phyloP scores from a whole-genome alignment of 2,329 filamentous ascomycete species.

The Cladosporium colombiae region DNA sequence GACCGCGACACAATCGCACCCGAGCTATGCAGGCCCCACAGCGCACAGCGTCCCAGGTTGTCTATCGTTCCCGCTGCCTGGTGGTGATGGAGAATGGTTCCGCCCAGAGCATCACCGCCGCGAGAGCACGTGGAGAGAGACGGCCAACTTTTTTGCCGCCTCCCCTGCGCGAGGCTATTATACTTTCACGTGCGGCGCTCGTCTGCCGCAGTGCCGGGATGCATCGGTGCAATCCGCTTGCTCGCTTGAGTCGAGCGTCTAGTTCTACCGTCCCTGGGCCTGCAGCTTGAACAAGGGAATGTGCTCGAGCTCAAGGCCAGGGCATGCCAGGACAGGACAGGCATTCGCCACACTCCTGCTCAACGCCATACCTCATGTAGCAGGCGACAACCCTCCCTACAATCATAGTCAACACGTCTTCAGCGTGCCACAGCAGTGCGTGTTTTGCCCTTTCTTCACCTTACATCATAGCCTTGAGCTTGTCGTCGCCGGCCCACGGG shows the following conservation, averaged over 20 bases:
- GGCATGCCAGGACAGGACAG: not conserved
- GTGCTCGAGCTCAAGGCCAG: not conserved
- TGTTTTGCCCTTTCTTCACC: conserved; percentile 11
- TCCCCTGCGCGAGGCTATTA: conserved; percentile 16
- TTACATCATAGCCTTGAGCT: conserved; percentile 17
- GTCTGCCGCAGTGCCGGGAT: conserved; percentile 14
- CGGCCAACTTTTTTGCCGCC: conserved; percentile 13
- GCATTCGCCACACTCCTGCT: not conserved
- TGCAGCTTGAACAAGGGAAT: not conserved
- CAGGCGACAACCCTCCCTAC: not conserved
- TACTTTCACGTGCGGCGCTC: conserved; percentile 9
- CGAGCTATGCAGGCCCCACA: conserved; percentile 2
- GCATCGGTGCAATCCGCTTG: not conserved
- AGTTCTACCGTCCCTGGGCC: not conserved
- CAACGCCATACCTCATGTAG: not conserved
- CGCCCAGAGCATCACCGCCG: conserved; percentile 5
- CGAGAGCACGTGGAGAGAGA: conserved; percentile 9
- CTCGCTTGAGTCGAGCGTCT: not conserved
- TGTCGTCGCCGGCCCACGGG: conserved; percentile 11
- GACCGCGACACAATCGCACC: not conserved
- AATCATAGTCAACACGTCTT: not conserved
- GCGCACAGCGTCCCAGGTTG: not conserved
- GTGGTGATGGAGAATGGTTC: not conserved
- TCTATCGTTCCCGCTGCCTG: not conserved
- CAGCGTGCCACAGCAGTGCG: not conserved